A percentile compares a stretch with the other conserved stretches of the same genome.
phyloP scores from a whole-genome alignment of 2,329 filamentous ascomycete species.

The Thelonectria discophora region DNA sequence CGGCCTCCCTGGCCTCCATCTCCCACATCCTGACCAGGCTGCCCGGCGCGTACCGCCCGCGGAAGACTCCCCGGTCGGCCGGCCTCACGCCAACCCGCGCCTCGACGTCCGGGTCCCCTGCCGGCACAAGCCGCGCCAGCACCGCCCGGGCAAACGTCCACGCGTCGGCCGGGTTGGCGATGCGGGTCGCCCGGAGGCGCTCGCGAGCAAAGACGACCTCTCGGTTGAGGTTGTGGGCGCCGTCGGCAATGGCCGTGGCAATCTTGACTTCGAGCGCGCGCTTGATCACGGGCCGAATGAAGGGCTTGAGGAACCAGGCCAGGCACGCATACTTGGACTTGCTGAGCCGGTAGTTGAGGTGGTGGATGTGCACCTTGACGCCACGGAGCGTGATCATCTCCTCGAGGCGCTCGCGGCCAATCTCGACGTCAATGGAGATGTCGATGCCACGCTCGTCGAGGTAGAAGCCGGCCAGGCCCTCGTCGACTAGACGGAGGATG shows the following conservation, averaged over 20 bases:
- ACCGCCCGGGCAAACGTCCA: constrained; percentile 86
- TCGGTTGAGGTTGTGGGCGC: constrained; percentile 78
- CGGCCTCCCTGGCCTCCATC: constrained; percentile 75
- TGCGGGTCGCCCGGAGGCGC: constrained; percentile 83
- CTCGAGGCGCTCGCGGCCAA: constrained; percentile 80
- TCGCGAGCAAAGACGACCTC: constrained; percentile 90
- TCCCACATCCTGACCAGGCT: constrained; percentile 92
- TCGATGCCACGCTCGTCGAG: constrained; percentile 90
- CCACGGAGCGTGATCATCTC: constrained; percentile 80
- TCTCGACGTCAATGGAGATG: constrained; percentile 83
- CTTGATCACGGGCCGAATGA: constrained; percentile 82
- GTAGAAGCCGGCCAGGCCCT: constrained; percentile 85
- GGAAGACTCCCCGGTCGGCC: constrained; percentile 71
- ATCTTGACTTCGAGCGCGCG: constrained; percentile 83
- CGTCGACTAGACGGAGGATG: constrained; percentile 77
- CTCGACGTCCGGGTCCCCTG: constrained; percentile 79
- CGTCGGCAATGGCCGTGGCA: constrained; percentile 73
- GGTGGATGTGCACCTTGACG: constrained; percentile 85
- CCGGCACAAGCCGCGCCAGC: constrained; percentile 76
- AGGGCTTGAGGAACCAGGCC: constrained; percentile 83
- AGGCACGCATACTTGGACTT: constrained; percentile 80
- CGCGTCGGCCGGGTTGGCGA: constrained; percentile 80
- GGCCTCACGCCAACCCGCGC: constrained; percentile 74
- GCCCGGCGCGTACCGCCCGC: constrained; percentile 85
- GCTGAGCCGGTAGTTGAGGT: constrained; percentile 80